These are phyloP conservation scores for Schizonepeta tenuifolia DNA, from an alignment of 257 asterid species.

Conservation along the genomic window DNA sequence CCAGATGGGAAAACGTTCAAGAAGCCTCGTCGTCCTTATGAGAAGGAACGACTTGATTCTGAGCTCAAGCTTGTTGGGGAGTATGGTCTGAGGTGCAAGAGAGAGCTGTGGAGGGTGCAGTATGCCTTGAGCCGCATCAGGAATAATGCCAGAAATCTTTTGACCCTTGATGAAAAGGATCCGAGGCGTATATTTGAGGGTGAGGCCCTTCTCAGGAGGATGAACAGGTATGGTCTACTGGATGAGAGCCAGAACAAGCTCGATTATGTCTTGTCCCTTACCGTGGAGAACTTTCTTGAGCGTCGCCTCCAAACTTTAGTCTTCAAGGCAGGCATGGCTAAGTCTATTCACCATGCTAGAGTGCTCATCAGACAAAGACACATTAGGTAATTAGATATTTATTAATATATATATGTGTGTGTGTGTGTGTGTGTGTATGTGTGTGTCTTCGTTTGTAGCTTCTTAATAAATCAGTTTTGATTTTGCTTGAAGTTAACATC, in stretches of 20 bases:
- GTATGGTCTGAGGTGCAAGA: constrained; percentile 82
- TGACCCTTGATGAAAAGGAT: constrained; percentile 89
- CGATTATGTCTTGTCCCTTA: constrained; percentile 83
- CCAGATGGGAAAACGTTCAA: constrained; percentile 91
- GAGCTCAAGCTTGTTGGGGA: constrained; percentile 88
- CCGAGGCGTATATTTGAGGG: constrained; percentile 84
- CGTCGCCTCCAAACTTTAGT: constrained; percentile 89
- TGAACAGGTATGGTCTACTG: constrained; percentile 74
- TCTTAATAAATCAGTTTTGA: neutral
- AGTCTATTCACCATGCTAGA: constrained; percentile 90
- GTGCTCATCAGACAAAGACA: constrained; percentile 89
- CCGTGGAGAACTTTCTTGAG: constrained; percentile 86
- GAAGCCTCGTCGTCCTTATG: constrained; percentile 91
- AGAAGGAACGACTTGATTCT: constrained; percentile 89
- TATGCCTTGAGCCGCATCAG: constrained; percentile 86
- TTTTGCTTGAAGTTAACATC: neutral
- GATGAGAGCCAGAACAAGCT: constrained; percentile 93
- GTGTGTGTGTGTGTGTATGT: too few relatives aligned
- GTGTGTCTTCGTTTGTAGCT: too few relatives aligned
- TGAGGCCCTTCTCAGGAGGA: constrained; percentile 88
- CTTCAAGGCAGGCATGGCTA: constrained; percentile 90
- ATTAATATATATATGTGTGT: too few relatives aligned
- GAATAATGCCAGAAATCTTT: constrained; percentile 71
- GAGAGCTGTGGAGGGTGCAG: constrained; percentile 95
- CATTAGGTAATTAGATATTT: constrained; percentile 56